Conservation (phyloP, 164 flowering plant genomes). For the Magnolia officinalis region DNA sequence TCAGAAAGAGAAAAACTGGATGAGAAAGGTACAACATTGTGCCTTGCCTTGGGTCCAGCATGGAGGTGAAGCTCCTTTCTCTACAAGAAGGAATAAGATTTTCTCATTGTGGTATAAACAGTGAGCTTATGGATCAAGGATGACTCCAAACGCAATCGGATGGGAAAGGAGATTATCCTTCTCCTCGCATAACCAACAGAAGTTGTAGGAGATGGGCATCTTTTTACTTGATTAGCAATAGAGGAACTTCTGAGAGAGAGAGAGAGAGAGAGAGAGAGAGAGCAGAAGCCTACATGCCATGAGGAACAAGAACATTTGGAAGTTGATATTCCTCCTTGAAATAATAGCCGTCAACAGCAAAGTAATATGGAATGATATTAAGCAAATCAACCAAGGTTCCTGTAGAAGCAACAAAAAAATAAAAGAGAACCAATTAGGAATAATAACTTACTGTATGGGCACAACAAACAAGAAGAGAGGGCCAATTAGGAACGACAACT, state of each 20-base stretch:
- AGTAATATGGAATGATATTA: slow-evolving; percentile 49
- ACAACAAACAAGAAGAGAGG: neutral
- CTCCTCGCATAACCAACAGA: neutral
- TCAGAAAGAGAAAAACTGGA: neutral
- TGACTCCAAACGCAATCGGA: neutral
- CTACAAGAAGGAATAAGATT: neutral
- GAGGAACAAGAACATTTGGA: slow-evolving; percentile 85
- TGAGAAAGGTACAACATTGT: neutral
- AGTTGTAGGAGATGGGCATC: neutral
- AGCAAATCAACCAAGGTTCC: slow-evolving; percentile 86
- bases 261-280: neutral
- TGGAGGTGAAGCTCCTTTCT: neutral
- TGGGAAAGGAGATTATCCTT: neutral
- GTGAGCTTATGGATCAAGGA: neutral
- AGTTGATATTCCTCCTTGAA: slow-evolving; percentile 67
- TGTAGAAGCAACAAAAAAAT: slow-evolving; percentile 24
- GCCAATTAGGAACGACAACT: too few species aligned
- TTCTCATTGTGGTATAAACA: neutral
- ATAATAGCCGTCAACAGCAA: slow-evolving; percentile 47
- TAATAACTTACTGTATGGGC: neutral
- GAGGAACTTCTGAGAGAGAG: neutral
- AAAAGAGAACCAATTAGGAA: neutral
- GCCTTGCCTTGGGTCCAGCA: neutral
- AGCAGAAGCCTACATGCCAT: slow-evolving; percentile 56
- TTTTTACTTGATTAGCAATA: neutral